phyloP scores from a whole-genome alignment of 768 basidiomycete species.

The Leccinum variicolor region DNA sequence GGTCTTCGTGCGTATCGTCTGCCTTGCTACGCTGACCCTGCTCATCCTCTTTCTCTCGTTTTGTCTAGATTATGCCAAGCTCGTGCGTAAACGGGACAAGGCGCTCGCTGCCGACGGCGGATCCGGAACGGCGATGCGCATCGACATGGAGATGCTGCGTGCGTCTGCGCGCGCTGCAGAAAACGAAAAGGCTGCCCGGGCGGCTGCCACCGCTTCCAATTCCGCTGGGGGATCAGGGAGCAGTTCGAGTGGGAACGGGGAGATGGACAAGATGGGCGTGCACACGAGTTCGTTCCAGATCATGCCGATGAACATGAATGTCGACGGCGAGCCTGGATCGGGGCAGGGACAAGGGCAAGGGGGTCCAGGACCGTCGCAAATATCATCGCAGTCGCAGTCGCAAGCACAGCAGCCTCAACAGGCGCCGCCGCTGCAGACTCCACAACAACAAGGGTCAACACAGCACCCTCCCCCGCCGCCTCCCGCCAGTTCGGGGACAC shows the following conservation, averaged over 20 bases:
- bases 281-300: constrained; percentile 66
- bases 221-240: constrained; percentile 13
- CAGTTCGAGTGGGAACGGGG: constrained; percentile 6
- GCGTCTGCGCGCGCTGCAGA: constrained; percentile 66
- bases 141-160: constrained; percentile 74
- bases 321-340: constrained; percentile 16
- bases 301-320: constrained; percentile 18
- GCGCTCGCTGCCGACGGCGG: constrained; percentile 52
- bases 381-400: not conserved
- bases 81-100: constrained; percentile 78
- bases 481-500: constrained; percentile 7
- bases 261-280: constrained; percentile 32
- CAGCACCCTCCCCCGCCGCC: constrained; percentile 10
- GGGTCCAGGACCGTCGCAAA: not conserved
- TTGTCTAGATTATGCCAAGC: constrained; percentile 66
- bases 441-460: constrained; percentile 5
- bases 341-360: constrained; percentile 6
- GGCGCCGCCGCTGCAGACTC: not conserved
- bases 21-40: not conserved
- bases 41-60: no score
- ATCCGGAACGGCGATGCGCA: constrained; percentile 39
- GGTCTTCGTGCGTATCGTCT: constrained; percentile 56
- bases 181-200: constrained; percentile 25
- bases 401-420: constrained; percentile 7
- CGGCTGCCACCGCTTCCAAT: constrained; percentile 29